A percentile compares a stretch with the other conserved stretches of the same genome.
phyloP scores from a whole-genome alignment of 768 basidiomycete genomes.

The Collybia sordida region DNA sequence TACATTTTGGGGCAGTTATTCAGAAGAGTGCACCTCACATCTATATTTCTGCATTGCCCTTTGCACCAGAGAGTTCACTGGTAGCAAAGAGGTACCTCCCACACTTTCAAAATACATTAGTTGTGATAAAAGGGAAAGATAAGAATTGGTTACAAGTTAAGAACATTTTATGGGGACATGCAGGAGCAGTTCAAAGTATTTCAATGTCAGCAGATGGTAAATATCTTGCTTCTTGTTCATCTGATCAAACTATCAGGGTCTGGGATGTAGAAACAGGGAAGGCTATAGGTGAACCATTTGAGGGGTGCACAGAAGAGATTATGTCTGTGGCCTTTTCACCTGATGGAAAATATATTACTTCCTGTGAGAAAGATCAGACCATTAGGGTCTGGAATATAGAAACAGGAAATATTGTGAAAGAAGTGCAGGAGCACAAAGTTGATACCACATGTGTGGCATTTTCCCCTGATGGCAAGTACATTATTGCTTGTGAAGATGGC shows the following conservation, averaged over 20 bases:
- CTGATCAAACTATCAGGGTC: not conserved
- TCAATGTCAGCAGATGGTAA: not conserved
- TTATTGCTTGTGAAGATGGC: not conserved
- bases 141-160: no score
- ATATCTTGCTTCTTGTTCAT: not conserved
- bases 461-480: not conserved
- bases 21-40: not conserved
- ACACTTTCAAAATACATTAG: not conserved
- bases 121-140: not conserved
- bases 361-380: slow-evolving; percentile 20
- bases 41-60: not conserved
- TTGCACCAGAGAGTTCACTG: not conserved
- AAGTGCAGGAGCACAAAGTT: not conserved
- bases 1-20: not conserved
- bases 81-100: not conserved
- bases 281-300: no score
- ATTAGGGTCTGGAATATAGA: slow-evolving; percentile 3
- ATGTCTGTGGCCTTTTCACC: not conserved
- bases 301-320: not conserved
- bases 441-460: not conserved
- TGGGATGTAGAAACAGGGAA: not conserved
- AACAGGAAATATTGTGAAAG: not conserved
- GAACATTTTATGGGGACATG: not conserved
- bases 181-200: not conserved
- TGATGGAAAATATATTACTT: slow-evolving; percentile 8